Evolutionary conservation across 208 protist genomes (phyloP), one percentile per base, ranked within the genome.

Genomic region (Vickermania spadyakhi): DNA sequence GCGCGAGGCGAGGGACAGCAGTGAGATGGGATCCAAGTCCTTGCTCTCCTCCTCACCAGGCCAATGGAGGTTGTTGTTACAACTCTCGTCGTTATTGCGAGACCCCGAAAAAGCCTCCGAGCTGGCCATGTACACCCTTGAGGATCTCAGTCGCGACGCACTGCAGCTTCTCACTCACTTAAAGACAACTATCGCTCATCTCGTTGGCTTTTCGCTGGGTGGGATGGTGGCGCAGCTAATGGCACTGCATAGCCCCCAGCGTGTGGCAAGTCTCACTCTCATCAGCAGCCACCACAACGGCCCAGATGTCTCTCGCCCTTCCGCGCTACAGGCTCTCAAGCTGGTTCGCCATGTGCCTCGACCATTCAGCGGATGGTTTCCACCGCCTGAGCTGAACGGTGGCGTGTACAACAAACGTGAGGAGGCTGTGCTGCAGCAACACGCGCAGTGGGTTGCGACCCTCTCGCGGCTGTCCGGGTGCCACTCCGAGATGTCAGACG

Each of bases 161-260:
- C 27, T 71, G 22, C 56, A 56, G 54, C 51, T 75, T 31, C 52
- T 75, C 5, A 52, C 62, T 31, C 64, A 56, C 3, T 45, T 75
- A 2, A 0, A 58, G 1, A 30, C 66, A 22, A 2, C 7, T 2
- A 57, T 28, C 25, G 57, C 64, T 7, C 70, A 75, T 31, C 13
- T 75, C 29, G 64, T 71, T 0, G 64, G 70, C 23, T 62, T 67
- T 55, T 70, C 55, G 11, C 63, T 75, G 63, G 70, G 70, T 22
- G 70, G 70, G 2, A 62, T 71, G 63, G 62, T 75, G 36, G 64
- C 65, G 41, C 70, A 75, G 49, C n/a, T 58, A n/a, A 30, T 75
- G 0, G 63, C 64, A 13, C 62, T 71, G 27, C 42, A 60, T n/a
- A 50, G 42, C 41, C 64, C 70, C 2, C 21, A 22, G 28, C 56